phyloP scores from a whole-genome alignment of 352 stramenopile genomes.

The Globisporangium orthogonon region DNA sequence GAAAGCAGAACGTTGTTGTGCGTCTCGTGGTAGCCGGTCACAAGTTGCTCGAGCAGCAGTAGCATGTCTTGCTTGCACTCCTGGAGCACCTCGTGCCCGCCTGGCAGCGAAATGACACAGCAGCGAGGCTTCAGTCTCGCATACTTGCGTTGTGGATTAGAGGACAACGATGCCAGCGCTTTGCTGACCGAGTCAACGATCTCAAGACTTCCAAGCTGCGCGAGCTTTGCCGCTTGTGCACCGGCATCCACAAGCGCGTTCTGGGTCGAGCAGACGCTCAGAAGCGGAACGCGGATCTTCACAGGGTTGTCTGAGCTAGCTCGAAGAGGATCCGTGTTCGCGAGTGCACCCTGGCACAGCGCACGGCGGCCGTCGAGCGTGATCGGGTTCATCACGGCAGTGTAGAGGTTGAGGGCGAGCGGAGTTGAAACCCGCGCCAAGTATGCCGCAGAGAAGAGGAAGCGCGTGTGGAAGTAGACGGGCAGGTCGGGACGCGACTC shows the following conservation, averaged over 20 bases:
- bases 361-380: conserved; percentile 85
- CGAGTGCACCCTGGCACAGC: conserved; percentile 86
- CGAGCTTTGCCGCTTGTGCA: conserved; percentile 71
- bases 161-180: conserved; percentile 29
- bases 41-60: conserved; percentile 89
- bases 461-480: conserved; percentile 94
- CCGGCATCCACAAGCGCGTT: conserved; percentile 81
- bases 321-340: conserved; percentile 57
- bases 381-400: conserved; percentile 93
- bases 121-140: conserved; percentile 13
- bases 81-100: conserved; percentile 92
- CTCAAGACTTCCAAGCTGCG: conserved; percentile 37
- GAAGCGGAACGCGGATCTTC: conserved; percentile 66
- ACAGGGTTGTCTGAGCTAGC: conserved; percentile 39
- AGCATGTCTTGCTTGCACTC: conserved; percentile 87
- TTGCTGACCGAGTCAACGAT: conserved; percentile 82
- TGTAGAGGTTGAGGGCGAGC: conserved; percentile 95
- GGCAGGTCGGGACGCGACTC: conserved; percentile 89
- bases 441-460: conserved; percentile 91
- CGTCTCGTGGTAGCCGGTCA: conserved; percentile 91
- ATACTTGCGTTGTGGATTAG: too few relatives aligned
- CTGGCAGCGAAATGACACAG: conserved; percentile 80
- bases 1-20: conserved; percentile 40
- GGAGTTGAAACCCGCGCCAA: conserved; percentile 89
- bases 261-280: conserved; percentile 87